Percentiles rank a stretch among this genome's conserved stretches.
Conservation (phyloP, 352 stramenopile genomes). For the Phytophthora ohioensis region DNA sequence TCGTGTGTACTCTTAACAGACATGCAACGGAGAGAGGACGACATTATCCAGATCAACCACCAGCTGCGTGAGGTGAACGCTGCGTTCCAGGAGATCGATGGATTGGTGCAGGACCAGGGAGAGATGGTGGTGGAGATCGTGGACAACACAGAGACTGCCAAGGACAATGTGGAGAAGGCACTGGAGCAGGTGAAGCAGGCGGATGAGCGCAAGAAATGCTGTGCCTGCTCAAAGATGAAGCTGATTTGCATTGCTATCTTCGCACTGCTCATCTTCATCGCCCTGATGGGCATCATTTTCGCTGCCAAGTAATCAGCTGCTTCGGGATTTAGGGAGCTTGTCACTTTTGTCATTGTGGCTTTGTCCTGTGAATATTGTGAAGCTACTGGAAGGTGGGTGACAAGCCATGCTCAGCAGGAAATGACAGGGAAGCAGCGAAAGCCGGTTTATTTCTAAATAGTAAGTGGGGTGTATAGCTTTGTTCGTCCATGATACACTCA, state of each 20-base stretch:
- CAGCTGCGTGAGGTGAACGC: slow-evolving; percentile 88
- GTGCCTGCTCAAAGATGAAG: slow-evolving; percentile 70
- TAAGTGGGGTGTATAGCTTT: slow-evolving; percentile 31
- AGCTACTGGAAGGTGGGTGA: slow-evolving; percentile 6
- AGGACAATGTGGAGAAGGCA: slow-evolving; percentile 78
- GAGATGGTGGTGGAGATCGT: slow-evolving; percentile 86
- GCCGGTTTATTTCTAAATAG: slow-evolving; percentile 39
- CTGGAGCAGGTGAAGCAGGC: slow-evolving; percentile 79
- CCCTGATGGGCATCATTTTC: slow-evolving; percentile 61
- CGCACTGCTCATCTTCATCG: slow-evolving; percentile 59
- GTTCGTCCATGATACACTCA: background rate
- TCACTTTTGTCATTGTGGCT: slow-evolving; percentile 4
- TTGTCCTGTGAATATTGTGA: slow-evolving; percentile 23
- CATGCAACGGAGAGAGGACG: slow-evolving; percentile 79
- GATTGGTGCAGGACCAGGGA: slow-evolving; percentile 83
- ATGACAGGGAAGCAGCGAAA: slow-evolving; percentile 19
- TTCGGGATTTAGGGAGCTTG: slow-evolving; percentile 6
- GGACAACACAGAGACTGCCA: slow-evolving; percentile 81
- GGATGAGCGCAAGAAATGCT: slow-evolving; percentile 75
- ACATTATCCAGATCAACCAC: slow-evolving; percentile 91
- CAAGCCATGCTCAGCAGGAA: slow-evolving; percentile 14
- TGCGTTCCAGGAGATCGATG: slow-evolving; percentile 87
- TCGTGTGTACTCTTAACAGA: slow-evolving; percentile 48
- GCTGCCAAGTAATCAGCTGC: slow-evolving; percentile 40
- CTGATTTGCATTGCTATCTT: slow-evolving; percentile 76